These are phyloP conservation scores for Gonium pectorale DNA, from an alignment of 139 green algal genomes.

Conservation along the genomic window DNA sequence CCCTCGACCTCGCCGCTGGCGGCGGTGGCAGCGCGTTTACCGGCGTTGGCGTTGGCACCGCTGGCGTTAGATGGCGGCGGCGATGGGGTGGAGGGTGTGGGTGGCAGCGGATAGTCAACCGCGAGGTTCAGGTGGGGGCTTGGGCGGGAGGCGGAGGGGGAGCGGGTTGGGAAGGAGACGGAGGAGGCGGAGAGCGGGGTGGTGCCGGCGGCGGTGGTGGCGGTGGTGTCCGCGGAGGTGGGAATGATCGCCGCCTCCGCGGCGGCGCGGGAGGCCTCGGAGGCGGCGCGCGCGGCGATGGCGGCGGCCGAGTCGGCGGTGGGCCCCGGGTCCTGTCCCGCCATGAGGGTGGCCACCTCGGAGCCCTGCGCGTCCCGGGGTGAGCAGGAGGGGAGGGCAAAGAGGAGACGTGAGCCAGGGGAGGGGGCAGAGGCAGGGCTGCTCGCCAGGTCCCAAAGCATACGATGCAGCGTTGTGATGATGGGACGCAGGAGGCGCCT, in stretches of 20 bases:
- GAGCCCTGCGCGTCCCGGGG: not conserved
- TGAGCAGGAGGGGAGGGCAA: not conserved
- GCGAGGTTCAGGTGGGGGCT: not conserved
- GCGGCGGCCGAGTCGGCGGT: not conserved
- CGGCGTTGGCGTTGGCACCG: not conserved
- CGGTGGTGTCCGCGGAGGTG: not conserved
- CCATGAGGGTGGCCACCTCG: not conserved
- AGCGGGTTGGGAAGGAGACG: too few relatives aligned
- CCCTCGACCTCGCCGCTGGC: not conserved
- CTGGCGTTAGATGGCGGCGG: not conserved
- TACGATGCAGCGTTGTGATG: not conserved
- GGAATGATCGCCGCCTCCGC: not conserved
- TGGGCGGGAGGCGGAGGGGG: not conserved
- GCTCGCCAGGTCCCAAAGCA: not conserved
- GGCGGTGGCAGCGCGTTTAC: not conserved
- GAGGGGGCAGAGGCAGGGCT: not conserved
- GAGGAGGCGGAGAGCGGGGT: not conserved
- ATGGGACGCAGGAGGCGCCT: not conserved
- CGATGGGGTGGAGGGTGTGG: not conserved
- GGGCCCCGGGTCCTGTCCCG: not conserved
- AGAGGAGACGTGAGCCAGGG: not conserved
- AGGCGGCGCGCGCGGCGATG: not conserved
- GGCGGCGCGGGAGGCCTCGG: not conserved
- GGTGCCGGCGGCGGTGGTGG: not conserved
- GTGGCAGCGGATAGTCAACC: too few relatives aligned